Evolutionary conservation across 1,284 basidiomycete genomes (phyloP).

Genomic region (Anthracocystis panici-leucophaei): DNA sequence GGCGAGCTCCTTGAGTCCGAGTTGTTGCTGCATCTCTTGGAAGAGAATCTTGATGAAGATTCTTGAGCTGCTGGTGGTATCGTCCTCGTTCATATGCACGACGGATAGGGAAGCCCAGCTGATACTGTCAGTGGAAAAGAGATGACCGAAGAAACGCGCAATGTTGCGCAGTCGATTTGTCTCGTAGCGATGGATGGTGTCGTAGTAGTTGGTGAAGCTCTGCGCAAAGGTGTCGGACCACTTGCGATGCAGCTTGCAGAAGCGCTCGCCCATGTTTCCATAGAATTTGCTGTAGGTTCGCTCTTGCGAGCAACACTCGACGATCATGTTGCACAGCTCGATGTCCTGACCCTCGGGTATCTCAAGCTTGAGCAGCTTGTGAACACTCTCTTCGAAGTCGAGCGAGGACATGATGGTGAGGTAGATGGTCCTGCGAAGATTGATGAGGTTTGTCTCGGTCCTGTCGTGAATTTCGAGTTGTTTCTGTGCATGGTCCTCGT

Average conservation of each 20-base stretch:
- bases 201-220: constrained; percentile 91
- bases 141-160: constrained; percentile 92
- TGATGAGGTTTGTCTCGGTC: constrained; percentile 95
- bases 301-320: constrained; percentile 99
- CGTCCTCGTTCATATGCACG: constrained; percentile 95
- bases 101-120: constrained; percentile 88
- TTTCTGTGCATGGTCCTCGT: constrained; percentile 71
- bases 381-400: constrained; percentile 95
- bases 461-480: constrained; percentile 85
- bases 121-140: constrained; percentile 80
- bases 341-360: constrained; percentile 93
- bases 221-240: constrained; percentile 92
- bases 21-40: constrained; percentile 90
- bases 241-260: constrained; percentile 92
- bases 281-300: constrained; percentile 96
- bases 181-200: constrained; percentile 97
- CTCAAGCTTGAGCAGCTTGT: constrained; percentile 94
- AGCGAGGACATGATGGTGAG: constrained; percentile 87
- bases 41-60: constrained; percentile 98
- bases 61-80: constrained; percentile 93
- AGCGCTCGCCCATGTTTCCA: constrained; percentile 93
- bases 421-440: constrained; percentile 92
- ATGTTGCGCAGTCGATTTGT: constrained; percentile 98
- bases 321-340: constrained; percentile 97
- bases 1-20: constrained; percentile 84